Evolutionary conservation across 2,329 filamentous ascomycete species (phyloP), one percentile per base, ranked within the genome.

Genomic region (Pezicula carpinea): DNA sequence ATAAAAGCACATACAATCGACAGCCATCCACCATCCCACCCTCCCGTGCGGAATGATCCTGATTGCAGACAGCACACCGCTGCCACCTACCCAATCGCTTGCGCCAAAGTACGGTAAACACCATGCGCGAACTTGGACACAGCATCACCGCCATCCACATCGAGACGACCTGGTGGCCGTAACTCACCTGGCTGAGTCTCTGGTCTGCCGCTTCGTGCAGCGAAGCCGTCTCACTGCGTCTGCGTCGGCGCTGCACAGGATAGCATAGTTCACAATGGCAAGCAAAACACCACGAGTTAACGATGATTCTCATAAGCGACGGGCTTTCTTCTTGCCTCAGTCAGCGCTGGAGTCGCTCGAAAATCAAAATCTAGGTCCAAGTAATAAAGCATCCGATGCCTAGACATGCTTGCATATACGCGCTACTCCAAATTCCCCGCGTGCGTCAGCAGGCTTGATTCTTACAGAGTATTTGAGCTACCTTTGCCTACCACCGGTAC

Each of bases 1-100:
- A 11, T 23, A 38, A 44, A 15, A 35, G 23, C 19, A 40, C 10
- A 22, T 15, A 40, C 5, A 39, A 15, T 13, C 23, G 15, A 15
- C n/a, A 14, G n/a, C n/a, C n/a, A n/a, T n/a, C n/a, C n/a, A 11
- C 18, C 21, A 22, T 26, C 38, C 38, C 38, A 40, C 38, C 38
- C 19, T 40, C 38, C 26, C 15, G 18, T 40, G 38, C 38, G n/a
- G 38, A 22, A n/a, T 15, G 19, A 40, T 15, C 38, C 38, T 40
- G 38, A 40, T 19, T 40, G 38, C 38, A 40, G 17, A 23, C 10
- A 40, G 14, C 38, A 22, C 38, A 40, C 38, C 38, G 38, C 38
- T 40, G 11, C 19, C 38, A 40, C 38, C 10, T 14, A 23, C 19
- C 38, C 38, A 40, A 40, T 40, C 19, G 22, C 22, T 15, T 19